Base-by-base conservation (phyloP, 306 rosid species). In the Albizia julibrissin region DNA sequence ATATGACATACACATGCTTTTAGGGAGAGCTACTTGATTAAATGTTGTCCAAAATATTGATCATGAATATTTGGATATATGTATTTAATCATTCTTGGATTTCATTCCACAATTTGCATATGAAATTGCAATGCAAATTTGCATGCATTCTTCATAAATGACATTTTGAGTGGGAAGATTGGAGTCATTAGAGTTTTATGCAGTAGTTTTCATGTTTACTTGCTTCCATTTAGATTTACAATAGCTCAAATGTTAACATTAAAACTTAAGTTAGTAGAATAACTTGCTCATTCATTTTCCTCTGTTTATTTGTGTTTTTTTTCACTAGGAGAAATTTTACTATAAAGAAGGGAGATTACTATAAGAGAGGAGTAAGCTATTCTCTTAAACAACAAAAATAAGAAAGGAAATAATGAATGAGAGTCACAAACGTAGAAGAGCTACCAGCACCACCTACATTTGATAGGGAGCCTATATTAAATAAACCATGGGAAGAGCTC, bases 401-500 rank as follows among this genome's bases (percentile, higher is more conserved):
- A 16, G 44, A 66, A 33, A n/a, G n/a, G n/a, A n/a, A 66, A 66
- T 13, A 18, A 33, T 33, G 71, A 33, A 66, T 16, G 71, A 66
- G 71, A 66, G 13, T 33, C 24, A 66, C 24, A 2, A 21, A 15
- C 34, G 61, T 22, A 33, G 33, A 66, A 33, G 71, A 33, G 71
- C 72, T 65, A 5, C 44, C 4, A 66, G 44, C 19, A 21, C 26
- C 72, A 66, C 72, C 64, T 18, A 47, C 46, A 37, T 68, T 68
- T 68, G 72, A 3, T 7, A 68, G 27, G 40, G 47, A 37, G 47
- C 26, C 27, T 16, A 29, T 18, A 37, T 33, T 37, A 34, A 68
- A 37, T 37, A 19, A 68, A 68, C 47, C 72, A 34, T 34, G 44
- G 72, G 8, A 68, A 68, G 72, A 37, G 72, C 72, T 16, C 72